Evolutionary conservation across 495 filamentous ascomycete genomes (phyloP).

Genomic region (Tetracladium marchalianum): DNA sequence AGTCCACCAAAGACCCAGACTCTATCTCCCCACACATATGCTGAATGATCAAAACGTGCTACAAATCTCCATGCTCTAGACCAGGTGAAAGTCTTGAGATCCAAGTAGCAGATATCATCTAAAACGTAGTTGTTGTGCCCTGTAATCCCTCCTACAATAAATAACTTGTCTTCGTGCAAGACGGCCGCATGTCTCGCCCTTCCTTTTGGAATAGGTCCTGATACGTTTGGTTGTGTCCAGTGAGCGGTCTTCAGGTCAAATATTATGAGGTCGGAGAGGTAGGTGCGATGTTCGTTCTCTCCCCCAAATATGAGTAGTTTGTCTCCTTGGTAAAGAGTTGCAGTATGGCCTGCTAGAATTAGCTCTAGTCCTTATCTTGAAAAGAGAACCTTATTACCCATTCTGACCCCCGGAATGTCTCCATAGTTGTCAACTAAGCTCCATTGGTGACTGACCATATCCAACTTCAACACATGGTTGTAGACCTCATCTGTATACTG

Average conservation of each 20-base stretch:
- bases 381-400: slow-evolving; percentile 58
- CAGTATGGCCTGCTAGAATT: slow-evolving; percentile 66
- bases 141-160: slow-evolving; percentile 83
- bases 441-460: slow-evolving; percentile 82
- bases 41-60: slow-evolving; percentile 84
- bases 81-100: slow-evolving; percentile 97
- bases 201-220: slow-evolving; percentile 74
- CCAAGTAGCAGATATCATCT: slow-evolving; percentile 91
- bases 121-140: slow-evolving; percentile 80
- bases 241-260: slow-evolving; percentile 88
- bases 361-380: not conserved
- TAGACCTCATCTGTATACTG: slow-evolving; percentile 99
- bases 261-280: slow-evolving; percentile 91
- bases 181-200: slow-evolving; percentile 89
- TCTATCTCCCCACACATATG: slow-evolving; percentile 80
- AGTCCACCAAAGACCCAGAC: slow-evolving; percentile 98
- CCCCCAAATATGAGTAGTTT: slow-evolving; percentile 94
- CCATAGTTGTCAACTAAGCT: slow-evolving; percentile 96
- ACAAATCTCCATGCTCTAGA: slow-evolving; percentile 93
- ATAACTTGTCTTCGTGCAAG: slow-evolving; percentile 91
- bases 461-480: slow-evolving; percentile 87
- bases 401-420: slow-evolving; percentile 93
- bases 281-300: slow-evolving; percentile 93
- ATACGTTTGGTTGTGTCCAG: slow-evolving; percentile 85
- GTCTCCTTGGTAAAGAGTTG: slow-evolving; percentile 86